Conservation (phyloP, 768 basidiomycete species). For the Lactarius indigo region DNA sequence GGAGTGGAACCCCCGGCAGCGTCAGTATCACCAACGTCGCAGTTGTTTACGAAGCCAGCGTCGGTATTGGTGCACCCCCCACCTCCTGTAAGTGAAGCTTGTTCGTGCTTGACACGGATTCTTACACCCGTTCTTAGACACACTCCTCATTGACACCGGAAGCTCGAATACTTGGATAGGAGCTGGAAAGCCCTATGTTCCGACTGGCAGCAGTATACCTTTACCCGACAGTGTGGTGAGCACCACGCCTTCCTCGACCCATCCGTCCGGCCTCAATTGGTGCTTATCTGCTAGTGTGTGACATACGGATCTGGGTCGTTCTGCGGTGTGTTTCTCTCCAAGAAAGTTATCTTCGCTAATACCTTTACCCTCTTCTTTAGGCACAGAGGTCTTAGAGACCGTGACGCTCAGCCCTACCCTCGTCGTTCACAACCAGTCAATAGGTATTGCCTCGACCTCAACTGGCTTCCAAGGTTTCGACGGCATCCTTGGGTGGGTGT, state of each 20-base stretch:
- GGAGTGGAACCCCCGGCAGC: conserved; percentile 28
- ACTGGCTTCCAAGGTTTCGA: conserved; percentile 35
- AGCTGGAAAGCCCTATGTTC: background rate
- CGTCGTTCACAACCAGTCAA: conserved; percentile 32
- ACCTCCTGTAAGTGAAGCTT: conserved; percentile 42
- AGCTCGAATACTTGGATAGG: conserved; percentile 10
- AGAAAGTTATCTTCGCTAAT: background rate
- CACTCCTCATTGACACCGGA: background rate
- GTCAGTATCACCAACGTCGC: conserved; percentile 43
- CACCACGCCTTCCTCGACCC: too few relatives aligned
- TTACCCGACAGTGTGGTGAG: background rate
- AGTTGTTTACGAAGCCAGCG: conserved; percentile 39
- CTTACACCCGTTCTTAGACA: background rate
- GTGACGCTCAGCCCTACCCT: conserved; percentile 14
- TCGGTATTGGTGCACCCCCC: conserved; percentile 50
- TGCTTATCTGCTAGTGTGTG: conserved; percentile 1
- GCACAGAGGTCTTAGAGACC: background rate
- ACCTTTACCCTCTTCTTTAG: background rate
- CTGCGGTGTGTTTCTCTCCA: conserved; percentile 2
- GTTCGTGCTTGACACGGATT: too few relatives aligned
- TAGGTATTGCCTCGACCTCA: conserved; percentile 36
- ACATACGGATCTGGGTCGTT: conserved; percentile 17
- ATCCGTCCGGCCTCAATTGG: background rate
- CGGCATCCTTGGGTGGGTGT: conserved; percentile 36
- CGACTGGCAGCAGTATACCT: background rate